These are phyloP conservation scores for Aaosphaeria pasadenensis DNA, from an alignment of 2,329 filamentous ascomycete genomes.

Conservation along the genomic window DNA sequence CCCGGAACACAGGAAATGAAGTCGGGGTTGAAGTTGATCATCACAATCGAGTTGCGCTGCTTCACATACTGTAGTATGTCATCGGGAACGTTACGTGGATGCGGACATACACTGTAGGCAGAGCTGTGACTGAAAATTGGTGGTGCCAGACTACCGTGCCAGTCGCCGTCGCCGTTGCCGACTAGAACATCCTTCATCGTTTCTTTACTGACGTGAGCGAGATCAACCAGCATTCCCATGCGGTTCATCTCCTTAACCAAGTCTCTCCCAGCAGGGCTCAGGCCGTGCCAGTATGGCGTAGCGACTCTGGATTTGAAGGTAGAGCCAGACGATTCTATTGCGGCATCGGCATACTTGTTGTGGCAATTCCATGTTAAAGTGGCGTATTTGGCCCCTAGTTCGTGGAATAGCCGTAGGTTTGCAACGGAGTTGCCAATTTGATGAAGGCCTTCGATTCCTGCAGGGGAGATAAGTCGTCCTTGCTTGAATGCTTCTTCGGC, in stretches of 20 bases:
- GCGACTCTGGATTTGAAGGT: conserved; percentile 34
- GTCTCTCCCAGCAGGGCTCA: conserved; percentile 64
- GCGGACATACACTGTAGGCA: conserved; percentile 73
- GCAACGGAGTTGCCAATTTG: conserved; percentile 81
- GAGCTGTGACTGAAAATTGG: conserved; percentile 86
- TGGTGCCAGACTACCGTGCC: conserved; percentile 71
- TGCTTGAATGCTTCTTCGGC: conserved; percentile 55
- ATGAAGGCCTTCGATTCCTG: conserved; percentile 64
- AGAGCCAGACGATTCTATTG: conserved; percentile 52
- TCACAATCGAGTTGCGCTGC: conserved; percentile 68
- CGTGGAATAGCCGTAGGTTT: conserved; percentile 70
- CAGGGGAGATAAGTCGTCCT: conserved; percentile 34
- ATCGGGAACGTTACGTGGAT: conserved; percentile 85
- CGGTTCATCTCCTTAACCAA: conserved; percentile 87
- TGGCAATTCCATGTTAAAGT: conserved; percentile 91
- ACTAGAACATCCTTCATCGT: conserved; percentile 81
- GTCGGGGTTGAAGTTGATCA: conserved; percentile 82
- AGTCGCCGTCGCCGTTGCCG: conserved; percentile 48
- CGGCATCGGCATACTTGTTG: conserved; percentile 82
- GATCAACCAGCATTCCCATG: conserved; percentile 84
- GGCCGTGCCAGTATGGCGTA: conserved; percentile 63
- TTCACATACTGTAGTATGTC: conserved; percentile 73
- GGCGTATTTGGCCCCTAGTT: conserved; percentile 76
- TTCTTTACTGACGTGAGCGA: conserved; percentile 72
- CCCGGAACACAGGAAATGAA: conserved; percentile 73